Evolutionary conservation across 257 asterid species (phyloP).

Genomic region (Solanum ossicruentum): DNA sequence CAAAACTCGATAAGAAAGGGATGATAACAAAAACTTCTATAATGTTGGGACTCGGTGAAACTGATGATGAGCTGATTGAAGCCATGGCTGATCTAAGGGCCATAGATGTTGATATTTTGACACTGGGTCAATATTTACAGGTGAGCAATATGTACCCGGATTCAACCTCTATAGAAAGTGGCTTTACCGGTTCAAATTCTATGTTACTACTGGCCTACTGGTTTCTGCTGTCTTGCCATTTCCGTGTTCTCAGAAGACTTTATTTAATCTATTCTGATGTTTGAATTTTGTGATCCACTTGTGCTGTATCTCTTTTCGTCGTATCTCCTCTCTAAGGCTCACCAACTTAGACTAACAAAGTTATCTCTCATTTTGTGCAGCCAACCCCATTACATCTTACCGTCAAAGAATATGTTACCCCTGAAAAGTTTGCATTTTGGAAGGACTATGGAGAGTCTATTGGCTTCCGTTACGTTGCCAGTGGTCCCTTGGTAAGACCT

Average conservation of each 20-base stretch:
- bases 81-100: constrained; percentile 88
- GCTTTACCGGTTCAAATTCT: background rate
- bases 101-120: constrained; percentile 82
- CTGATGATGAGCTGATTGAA: constrained; percentile 80
- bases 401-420: constrained; percentile 77
- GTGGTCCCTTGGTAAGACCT: constrained; percentile 84
- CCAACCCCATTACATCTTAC: constrained; percentile 97
- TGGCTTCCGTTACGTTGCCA: constrained; percentile 95
- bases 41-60: constrained; percentile 98
- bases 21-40: constrained; percentile 89
- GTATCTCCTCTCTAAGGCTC: background rate
- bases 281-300: background rate
- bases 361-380: constrained; percentile 25
- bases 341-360: background rate
- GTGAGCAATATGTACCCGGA: constrained; percentile 17
- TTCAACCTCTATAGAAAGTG: background rate
- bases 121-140: constrained; percentile 92
- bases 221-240: background rate
- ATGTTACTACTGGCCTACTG: background rate
- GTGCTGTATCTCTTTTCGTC: background rate
- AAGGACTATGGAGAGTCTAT: constrained; percentile 93
- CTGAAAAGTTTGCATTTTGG: constrained; percentile 88
- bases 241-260: background rate
- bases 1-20: constrained; percentile 68
- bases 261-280: background rate